Evolutionary conservation across 2,329 filamentous ascomycete genomes (phyloP), one percentile per base, ranked within the genome.

Genomic region (Aspergillus sp.): DNA sequence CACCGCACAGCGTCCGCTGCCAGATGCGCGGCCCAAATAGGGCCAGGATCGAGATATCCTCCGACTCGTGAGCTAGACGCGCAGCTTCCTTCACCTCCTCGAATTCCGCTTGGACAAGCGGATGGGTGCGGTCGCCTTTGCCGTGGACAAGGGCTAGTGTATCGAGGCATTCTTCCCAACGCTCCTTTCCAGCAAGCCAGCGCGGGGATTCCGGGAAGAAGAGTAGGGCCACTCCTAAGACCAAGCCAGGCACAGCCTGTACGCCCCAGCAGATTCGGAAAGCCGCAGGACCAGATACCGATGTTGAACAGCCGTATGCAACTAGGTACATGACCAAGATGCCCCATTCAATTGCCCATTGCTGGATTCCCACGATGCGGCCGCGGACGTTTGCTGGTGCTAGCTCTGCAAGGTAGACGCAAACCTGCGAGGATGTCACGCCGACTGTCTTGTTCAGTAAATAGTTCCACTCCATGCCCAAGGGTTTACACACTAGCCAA

Each of bases 181-280:
- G 73, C 43, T 81, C 79, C 36, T 80, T 74, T 47, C 73, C 72
- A 2, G 78, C 79, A 4, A 83, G 67, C 80, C 79, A 83, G 52
- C 80, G 70, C 2, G 79, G 79, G 0, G 78, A 81, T 48, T 80
- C 75, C 2, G 80, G 80, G 40, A 82, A 73, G 61, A 82, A 79
- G 28, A 74, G 72, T 4, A 68, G 71, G 39, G 77, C 78, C 41
- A 72, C 49, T 46, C 81, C 73, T 34, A 83, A 70, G 41, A 80
- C 58, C 12, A 81, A 61, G 27, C 73, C 78, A 0, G 80, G 80
- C 38, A 83, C 62, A 48, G 79, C 79, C 55, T 84, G 81, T 4
- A 81, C 69, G 36, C 77, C 80, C 80, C 81, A 84, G 12, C 80
- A 78, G 2, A 80, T 73, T 9, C 81, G 69, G 66, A 80, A 81